Conservation (phyloP, 2,329 filamentous ascomycete species). For the Botrytis byssoidea region DNA sequence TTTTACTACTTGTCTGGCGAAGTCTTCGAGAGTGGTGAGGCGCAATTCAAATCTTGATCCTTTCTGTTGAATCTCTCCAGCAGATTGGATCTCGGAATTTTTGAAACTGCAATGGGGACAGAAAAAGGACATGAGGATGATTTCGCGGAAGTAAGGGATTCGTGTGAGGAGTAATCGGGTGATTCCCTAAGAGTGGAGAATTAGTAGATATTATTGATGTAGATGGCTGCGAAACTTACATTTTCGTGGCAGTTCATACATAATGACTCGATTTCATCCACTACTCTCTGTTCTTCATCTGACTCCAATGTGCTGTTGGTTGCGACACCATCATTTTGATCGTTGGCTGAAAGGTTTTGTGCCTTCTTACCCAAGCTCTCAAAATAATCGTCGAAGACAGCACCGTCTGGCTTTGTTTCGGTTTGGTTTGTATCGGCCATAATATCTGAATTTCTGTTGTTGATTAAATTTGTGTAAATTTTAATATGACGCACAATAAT, state of each 20-base stretch:
- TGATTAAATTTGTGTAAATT: neutral
- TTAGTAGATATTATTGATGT: constrained; percentile 3
- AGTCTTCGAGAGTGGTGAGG: constrained; percentile 69
- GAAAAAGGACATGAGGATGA: constrained; percentile 94
- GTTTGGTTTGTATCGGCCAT: constrained; percentile 47
- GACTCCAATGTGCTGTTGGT: constrained; percentile 29
- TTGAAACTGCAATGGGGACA: constrained; percentile 86
- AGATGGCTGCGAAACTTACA: constrained; percentile 44
- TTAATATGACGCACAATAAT: constrained; percentile 10
- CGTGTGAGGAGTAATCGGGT: constrained; percentile 85
- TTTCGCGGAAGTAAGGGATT: constrained; percentile 96
- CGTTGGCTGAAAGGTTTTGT: constrained; percentile 47
- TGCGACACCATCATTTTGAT: constrained; percentile 33
- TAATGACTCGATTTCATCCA: constrained; percentile 72
- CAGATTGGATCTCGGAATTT: constrained; percentile 92
- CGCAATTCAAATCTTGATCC: constrained; percentile 82
- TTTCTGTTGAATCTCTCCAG: constrained; percentile 86
- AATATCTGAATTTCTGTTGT: neutral
- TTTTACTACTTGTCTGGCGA: constrained; percentile 87
- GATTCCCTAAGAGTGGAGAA: constrained; percentile 57
- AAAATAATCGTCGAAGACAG: constrained; percentile 56
- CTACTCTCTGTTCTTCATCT: constrained; percentile 53
- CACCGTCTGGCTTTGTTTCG: constrained; percentile 43
- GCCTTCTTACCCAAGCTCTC: constrained; percentile 62
- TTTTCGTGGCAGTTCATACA: constrained; percentile 86